Evolutionary conservation across 106 monocot genomes (phyloP).

Genomic region (Iris macrosiphon): DNA sequence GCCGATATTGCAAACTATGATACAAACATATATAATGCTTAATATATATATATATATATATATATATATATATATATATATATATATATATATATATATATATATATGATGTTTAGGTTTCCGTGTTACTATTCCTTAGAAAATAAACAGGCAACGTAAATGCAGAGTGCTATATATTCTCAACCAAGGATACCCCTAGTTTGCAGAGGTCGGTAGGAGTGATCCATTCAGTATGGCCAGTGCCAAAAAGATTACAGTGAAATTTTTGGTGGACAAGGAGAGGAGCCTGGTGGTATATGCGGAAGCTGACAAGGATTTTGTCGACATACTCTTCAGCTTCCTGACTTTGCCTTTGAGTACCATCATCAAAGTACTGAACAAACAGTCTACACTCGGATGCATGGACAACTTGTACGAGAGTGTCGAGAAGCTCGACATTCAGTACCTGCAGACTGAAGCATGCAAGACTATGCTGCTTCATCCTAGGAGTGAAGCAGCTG

Average conservation of each 20-base stretch:
- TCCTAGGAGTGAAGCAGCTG: neutral
- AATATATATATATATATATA: too few relatives aligned
- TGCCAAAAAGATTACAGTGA: slow-evolving; percentile 1
- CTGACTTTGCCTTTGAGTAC: slow-evolving; percentile 8
- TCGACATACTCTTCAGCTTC: slow-evolving; percentile 10
- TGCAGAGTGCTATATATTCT: too few relatives aligned
- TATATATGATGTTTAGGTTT: too few relatives aligned
- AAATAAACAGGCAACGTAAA: too few relatives aligned
- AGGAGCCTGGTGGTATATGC: slow-evolving; percentile 11
- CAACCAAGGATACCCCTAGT: too few relatives aligned
- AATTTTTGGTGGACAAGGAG: slow-evolving; percentile 2
- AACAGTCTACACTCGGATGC: neutral
- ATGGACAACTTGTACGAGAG: slow-evolving; percentile 11
- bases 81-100: too few relatives aligned
- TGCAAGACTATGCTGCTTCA: slow-evolving; percentile 16
- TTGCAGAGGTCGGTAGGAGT: too few relatives aligned
- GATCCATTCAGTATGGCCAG: too few relatives aligned
- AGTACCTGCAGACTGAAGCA: neutral
- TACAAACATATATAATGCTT: too few relatives aligned
- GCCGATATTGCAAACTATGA: too few relatives aligned
- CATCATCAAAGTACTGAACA: neutral
- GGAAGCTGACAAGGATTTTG: slow-evolving; percentile 7
- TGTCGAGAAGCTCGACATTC: neutral
- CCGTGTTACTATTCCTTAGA: too few relatives aligned
- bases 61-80: too few relatives aligned